Evolutionary conservation across 305 asterid species (phyloP), one percentile per base, ranked within the genome.

Genomic region (Fraxinus sp.): DNA sequence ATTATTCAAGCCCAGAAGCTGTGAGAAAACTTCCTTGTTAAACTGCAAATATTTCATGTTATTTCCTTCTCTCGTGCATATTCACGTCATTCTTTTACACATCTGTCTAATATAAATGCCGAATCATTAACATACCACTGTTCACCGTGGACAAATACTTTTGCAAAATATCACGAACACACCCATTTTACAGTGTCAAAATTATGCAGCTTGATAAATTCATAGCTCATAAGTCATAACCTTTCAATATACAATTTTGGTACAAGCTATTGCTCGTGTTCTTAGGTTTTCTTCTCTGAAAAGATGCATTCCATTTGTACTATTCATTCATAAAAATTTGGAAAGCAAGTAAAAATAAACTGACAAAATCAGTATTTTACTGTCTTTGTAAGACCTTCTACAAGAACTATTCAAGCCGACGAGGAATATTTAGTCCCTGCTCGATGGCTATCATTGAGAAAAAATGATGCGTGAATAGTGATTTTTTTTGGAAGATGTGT

Each of bases 1-100:
- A 74, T 88, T 46, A 35, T 93, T 77, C 91, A 79, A 83, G 90
- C 98, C 83, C 93, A 86, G 79, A 96, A 96, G 91, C 87, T 96
- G 99, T 96, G 92, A 93, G 99, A 90, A 82, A 74, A 81, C 84
- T 77, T 81, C 79, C 83, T 83, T 37, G 86, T 88, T 85, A 79
- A 71, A 86, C 83, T 86, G 70, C 77, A 80, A 79, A 30, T 64
- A 7, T 71, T 1, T 5, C 49, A 22, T 79, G 26, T 13, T 35
- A 16, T 46, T 39, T 4, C 37, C 16, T 7, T 73, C 79, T 72
- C 36, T 32, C 18, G 24, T 78, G 72, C 43, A 32, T 11, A 35
- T 78, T 41, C 79, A 70, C 30, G 8, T n/a, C 77, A 24, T 46
- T 52, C 71, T 52, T 13, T 22, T 77, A 28, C 39, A 46, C 18